A percentile compares a stretch with the other conserved stretches of the same genome.
phyloP scores from a whole-genome alignment of 768 basidiomycete genomes.

The Boletus speciosus region DNA sequence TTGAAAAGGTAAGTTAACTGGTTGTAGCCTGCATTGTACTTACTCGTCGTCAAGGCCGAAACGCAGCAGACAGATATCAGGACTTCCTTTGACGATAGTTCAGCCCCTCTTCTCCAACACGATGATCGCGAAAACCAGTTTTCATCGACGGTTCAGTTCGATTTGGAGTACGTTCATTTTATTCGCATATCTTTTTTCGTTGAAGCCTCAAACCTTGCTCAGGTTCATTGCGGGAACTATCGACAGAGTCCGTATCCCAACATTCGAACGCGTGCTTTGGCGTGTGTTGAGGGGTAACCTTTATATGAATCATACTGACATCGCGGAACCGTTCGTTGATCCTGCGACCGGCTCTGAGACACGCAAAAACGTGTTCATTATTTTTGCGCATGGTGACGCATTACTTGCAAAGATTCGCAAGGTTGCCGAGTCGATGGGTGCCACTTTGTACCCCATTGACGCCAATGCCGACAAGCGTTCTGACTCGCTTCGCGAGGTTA shows the following conservation, averaged over 20 bases:
- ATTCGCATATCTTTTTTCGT: not conserved
- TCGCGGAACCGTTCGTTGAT: conserved; percentile 88
- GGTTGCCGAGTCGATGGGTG: conserved; percentile 98
- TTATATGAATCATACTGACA: conserved; percentile 99
- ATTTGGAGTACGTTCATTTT: conserved; percentile 69
- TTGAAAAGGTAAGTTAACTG: conserved; percentile 62
- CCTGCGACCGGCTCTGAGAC: conserved; percentile 78
- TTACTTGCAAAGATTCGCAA: conserved; percentile 96
- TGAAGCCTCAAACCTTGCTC: conserved; percentile 2
- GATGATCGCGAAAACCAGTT: conserved; percentile 78
- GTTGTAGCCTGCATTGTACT: conserved; percentile 1
- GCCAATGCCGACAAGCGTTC: conserved; percentile 89
- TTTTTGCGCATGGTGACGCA: conserved; percentile 94
- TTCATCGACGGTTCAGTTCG: conserved; percentile 59
- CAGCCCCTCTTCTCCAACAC: conserved; percentile 86
- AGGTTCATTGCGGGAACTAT: conserved; percentile 97
- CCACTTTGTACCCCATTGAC: conserved; percentile 94
- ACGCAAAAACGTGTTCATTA: conserved; percentile 98
- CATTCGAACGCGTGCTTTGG: conserved; percentile 97
- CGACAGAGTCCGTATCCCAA: conserved; percentile 85
- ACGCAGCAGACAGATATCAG: conserved; percentile 76
- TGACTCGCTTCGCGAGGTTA: conserved; percentile 86
- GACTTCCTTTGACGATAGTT: conserved; percentile 86
- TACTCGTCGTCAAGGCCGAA: conserved; percentile 55
- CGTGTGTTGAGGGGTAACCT: conserved; percentile 95